Conservation (phyloP, 306 rosid species). For the Leucaena leucocephala region DNA sequence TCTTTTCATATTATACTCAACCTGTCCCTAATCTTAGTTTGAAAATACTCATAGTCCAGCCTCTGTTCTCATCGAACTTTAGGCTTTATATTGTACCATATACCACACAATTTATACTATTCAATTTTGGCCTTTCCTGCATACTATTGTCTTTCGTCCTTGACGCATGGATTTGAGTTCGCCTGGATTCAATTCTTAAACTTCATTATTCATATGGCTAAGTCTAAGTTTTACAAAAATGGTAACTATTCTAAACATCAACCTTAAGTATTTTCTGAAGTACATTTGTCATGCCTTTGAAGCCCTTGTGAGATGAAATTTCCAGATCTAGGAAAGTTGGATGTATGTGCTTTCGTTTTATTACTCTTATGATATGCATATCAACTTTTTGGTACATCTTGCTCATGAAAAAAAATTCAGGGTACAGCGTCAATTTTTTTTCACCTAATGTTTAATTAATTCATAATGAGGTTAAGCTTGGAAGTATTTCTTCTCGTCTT, state of each 20-base stretch:
- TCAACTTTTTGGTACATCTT: conserved; percentile 25
- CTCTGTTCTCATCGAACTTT: neutral
- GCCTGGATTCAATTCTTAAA: neutral
- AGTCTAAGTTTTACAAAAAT: conserved; percentile 13
- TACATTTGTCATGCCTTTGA: neutral
- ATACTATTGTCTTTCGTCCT: neutral
- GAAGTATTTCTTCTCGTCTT: conserved; percentile 23
- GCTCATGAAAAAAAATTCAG: conserved; percentile 22
- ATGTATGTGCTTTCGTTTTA: neutral
- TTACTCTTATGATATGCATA: neutral
- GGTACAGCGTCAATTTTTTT: conserved; percentile 27
- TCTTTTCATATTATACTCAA: neutral
- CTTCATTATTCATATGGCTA: neutral
- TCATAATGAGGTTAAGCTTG: conserved; percentile 17
- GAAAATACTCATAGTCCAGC: neutral
- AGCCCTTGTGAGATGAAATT: neutral
- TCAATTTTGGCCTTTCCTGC: neutral
- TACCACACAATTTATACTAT: neutral
- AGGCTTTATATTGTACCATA: neutral
- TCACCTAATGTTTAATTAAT: neutral
- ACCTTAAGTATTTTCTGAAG: neutral
- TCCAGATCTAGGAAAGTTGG: neutral
- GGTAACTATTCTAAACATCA: neutral
- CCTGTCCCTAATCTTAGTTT: too few relatives aligned
- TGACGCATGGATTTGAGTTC: neutral